Conservation (phyloP, 805 yeast genomes). For the Metschnikowia picachoensis region DNA sequence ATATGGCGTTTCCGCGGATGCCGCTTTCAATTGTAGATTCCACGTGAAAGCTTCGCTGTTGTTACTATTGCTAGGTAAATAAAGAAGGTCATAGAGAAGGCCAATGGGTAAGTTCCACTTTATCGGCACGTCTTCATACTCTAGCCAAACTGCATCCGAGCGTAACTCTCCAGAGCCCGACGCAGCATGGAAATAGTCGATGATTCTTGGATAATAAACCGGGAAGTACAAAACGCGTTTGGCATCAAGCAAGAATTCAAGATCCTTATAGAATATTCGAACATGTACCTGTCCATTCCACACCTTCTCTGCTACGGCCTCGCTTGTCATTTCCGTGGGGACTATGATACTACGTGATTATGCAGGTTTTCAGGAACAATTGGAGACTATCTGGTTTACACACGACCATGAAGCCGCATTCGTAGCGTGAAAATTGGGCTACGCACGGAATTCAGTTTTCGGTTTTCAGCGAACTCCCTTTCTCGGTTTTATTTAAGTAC, state of each 20-base stretch:
- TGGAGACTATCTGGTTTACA: too few relatives aligned
- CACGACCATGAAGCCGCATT: too few relatives aligned
- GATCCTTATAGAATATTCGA: constrained; percentile 26
- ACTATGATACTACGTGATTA: background rate
- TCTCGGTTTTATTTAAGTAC: too few relatives aligned
- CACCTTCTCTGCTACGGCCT: constrained; percentile 30
- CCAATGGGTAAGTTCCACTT: constrained; percentile 81
- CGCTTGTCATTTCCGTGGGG: constrained; percentile 3
- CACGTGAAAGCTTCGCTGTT: constrained; percentile 36
- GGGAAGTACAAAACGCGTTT: constrained; percentile 55
- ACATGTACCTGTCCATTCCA: constrained; percentile 57
- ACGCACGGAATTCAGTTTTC: too few relatives aligned
- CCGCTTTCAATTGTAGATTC: constrained; percentile 30
- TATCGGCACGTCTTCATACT: constrained; percentile 57
- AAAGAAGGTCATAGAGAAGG: constrained; percentile 52
- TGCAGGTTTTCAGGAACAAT: too few relatives aligned
- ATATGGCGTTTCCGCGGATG: constrained; percentile 14
- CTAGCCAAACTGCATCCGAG: constrained; percentile 53
- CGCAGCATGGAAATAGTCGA: constrained; percentile 32
- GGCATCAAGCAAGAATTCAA: constrained; percentile 19
- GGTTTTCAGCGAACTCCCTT: too few relatives aligned
- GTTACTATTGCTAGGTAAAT: constrained; percentile 34
- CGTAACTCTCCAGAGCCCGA: constrained; percentile 15
- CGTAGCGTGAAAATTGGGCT: too few relatives aligned
- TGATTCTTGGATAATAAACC: constrained; percentile 32